phyloP scores from a whole-genome alignment of 352 stramenopile genomes.

The Phytophthora pistaciae region DNA sequence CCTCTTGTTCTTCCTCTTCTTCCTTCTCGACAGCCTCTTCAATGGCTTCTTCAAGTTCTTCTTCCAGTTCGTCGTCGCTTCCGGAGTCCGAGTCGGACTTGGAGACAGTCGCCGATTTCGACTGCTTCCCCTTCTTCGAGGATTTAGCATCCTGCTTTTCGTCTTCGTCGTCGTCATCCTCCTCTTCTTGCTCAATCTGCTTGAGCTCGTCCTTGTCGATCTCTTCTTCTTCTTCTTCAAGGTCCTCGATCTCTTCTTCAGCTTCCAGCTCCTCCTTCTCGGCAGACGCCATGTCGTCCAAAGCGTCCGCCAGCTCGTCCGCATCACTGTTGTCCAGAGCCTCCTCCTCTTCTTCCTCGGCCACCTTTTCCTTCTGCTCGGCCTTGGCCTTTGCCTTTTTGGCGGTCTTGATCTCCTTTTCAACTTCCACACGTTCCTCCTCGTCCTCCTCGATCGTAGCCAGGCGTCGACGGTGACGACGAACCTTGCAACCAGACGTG shows the following conservation, averaged over 20 bases:
- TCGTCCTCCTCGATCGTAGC: slow-evolving; percentile 1
- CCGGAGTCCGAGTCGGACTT: not conserved
- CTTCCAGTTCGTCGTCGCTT: not conserved
- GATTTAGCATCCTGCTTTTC: slow-evolving; percentile 16
- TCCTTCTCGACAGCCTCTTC: slow-evolving; percentile 9
- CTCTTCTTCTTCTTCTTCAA: slow-evolving; percentile 21
- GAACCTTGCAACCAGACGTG: slow-evolving; percentile 36
- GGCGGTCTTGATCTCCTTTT: slow-evolving; percentile 35
- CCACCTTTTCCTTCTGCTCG: slow-evolving; percentile 32
- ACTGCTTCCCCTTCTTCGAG: not conserved
- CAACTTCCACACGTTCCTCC: slow-evolving; percentile 26
- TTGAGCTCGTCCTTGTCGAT: slow-evolving; percentile 24
- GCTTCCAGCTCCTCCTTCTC: slow-evolving; percentile 35
- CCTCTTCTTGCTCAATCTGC: slow-evolving; percentile 7
- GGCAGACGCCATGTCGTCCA: slow-evolving; percentile 21
- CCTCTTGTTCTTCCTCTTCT: slow-evolving; percentile 12
- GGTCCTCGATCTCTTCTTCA: slow-evolving; percentile 28
- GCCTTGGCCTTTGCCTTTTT: slow-evolving; percentile 26
- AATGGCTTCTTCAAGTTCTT: not conserved
- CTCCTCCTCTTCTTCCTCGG: slow-evolving; percentile 35
- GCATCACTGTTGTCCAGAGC: slow-evolving; percentile 28
- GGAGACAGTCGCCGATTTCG: not conserved
- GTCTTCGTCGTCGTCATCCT: slow-evolving; percentile 26
- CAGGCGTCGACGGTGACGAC: slow-evolving; percentile 28
- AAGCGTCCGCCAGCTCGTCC: slow-evolving; percentile 28